Conservation (phyloP, 225 moss, liverwort and hornwort genomes). For the Lunularia cruciata region DNA sequence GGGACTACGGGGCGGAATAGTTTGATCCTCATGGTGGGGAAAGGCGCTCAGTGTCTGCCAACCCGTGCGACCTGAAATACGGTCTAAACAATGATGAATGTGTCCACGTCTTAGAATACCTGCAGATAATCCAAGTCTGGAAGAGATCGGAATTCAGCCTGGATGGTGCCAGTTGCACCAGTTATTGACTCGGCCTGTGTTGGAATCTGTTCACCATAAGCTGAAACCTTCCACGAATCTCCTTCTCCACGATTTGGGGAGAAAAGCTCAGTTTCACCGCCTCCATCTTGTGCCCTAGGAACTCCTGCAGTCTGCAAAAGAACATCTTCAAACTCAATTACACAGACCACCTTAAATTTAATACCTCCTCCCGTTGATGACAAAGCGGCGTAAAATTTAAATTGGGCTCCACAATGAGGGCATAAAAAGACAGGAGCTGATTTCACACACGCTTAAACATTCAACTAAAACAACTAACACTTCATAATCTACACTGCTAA, state of each 20-base stretch:
- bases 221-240: slow-evolving; percentile 22
- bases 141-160: slow-evolving; percentile 82
- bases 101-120: slow-evolving; percentile 37
- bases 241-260: slow-evolving; percentile 5
- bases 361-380: too few species aligned
- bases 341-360: too few species aligned
- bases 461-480: too few species aligned
- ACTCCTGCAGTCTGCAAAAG: slow-evolving; percentile 20
- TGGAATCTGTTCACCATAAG: slow-evolving; percentile 56
- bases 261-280: slow-evolving; percentile 22
- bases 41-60: not conserved
- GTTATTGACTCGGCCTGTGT: slow-evolving; percentile 83
- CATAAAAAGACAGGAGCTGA: too few species aligned
- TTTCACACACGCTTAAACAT: too few species aligned
- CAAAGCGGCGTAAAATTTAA: too few species aligned
- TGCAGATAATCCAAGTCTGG: slow-evolving; percentile 99
- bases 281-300: slow-evolving; percentile 12
- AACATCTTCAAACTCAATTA: not conserved
- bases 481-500: too few species aligned
- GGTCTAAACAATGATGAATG: too few species aligned
- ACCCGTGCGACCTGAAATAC: not conserved
- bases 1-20: too few species aligned
- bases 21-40: too few species aligned
- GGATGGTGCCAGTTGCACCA: slow-evolving; percentile 77
- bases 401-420: too few species aligned